A percentile compares a stretch with the other conserved stretches of the same genome.
phyloP scores from a whole-genome alignment of 176 grass and related monocot species.

The Triticum turgidum region DNA sequence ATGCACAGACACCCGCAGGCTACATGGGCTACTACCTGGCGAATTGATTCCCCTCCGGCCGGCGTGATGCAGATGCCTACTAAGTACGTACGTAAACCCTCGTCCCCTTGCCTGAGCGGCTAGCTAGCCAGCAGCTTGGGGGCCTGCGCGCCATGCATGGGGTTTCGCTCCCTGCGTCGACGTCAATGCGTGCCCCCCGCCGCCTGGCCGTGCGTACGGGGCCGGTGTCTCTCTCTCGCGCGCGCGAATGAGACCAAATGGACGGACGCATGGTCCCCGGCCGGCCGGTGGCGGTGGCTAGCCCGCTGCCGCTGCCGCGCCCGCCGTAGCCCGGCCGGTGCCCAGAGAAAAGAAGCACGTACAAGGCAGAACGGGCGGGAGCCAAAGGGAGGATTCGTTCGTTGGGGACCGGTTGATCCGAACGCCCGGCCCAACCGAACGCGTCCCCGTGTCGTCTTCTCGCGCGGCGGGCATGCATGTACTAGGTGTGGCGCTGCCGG shows the following conservation, averaged over 20 bases:
- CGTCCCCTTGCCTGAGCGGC: background rate
- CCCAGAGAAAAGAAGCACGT: background rate
- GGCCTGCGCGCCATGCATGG: background rate
- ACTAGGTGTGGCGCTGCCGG: constrained; percentile 16
- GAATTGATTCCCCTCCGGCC: constrained; percentile 28
- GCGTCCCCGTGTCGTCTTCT: constrained; percentile 16
- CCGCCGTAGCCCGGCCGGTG: background rate
- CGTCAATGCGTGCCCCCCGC: background rate
- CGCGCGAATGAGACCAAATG: background rate
- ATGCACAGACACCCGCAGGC: constrained; percentile 19
- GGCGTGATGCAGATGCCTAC: background rate
- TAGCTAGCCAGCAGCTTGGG: background rate
- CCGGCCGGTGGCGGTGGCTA: background rate
- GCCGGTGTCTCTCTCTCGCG: background rate
- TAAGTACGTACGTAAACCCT: background rate
- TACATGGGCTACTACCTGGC: background rate
- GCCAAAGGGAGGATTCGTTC: background rate
- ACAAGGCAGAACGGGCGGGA: background rate
- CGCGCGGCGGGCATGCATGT: background rate
- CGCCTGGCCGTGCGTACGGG: background rate
- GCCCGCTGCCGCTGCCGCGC: background rate
- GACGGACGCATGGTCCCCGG: background rate
- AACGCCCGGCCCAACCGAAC: background rate
- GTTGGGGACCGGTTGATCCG: background rate
- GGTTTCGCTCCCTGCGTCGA: background rate